Evolutionary conservation across 2,329 filamentous ascomycete species (phyloP).

Genomic region (Trichophyton benhamiae): DNA sequence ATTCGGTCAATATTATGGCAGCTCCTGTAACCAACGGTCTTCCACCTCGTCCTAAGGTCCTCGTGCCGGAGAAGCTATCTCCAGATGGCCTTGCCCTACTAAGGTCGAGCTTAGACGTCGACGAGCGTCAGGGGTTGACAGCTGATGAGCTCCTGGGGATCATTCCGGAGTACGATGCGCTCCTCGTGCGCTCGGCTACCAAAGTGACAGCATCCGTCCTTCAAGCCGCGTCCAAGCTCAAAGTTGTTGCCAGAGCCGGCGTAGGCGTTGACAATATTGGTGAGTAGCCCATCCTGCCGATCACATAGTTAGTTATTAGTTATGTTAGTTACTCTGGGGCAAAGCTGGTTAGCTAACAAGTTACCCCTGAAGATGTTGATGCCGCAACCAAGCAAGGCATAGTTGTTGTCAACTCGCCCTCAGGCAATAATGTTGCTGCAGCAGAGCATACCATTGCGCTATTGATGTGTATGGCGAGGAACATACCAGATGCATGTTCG

Average conservation of each 20-base stretch:
- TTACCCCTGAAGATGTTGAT: conserved; percentile 42
- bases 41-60: conserved; percentile 38
- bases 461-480: conserved; percentile 60
- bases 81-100: conserved; percentile 63
- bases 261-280: conserved; percentile 73
- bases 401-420: conserved; percentile 67
- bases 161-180: conserved; percentile 60
- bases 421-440: conserved; percentile 68
- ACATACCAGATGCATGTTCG: conserved; percentile 58
- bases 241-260: conserved; percentile 67
- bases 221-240: conserved; percentile 52
- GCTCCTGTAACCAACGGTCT: background rate
- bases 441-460: conserved; percentile 68
- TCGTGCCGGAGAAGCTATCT: conserved; percentile 70
- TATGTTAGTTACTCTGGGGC: no score
- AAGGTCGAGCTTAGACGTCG: conserved; percentile 53
- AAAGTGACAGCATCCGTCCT: conserved; percentile 62
- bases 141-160: conserved; percentile 51
- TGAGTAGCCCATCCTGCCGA: conserved; percentile 10
- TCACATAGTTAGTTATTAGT: no score
- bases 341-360: background rate
- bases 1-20: background rate
- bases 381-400: conserved; percentile 61
- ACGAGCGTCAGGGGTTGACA: conserved; percentile 51
- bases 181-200: conserved; percentile 71